Base-by-base conservation (phyloP, 768 basidiomycete species). In the Podaxis sp. region DNA sequence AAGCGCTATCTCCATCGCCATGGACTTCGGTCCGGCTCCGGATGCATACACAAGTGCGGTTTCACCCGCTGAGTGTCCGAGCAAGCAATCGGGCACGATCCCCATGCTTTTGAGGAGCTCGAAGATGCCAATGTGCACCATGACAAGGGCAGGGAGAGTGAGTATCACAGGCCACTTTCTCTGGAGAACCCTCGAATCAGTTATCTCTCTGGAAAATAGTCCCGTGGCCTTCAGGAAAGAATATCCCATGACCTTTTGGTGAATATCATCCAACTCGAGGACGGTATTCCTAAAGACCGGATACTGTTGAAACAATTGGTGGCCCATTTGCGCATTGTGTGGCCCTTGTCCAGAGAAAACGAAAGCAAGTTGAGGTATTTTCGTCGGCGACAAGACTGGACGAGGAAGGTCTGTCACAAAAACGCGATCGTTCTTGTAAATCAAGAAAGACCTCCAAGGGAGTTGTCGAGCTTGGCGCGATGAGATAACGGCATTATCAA, bases 41-140 rank as follows among this genome's bases (percentile, higher is more conserved):
- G 78, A 79, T 0, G 79, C 75, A 58, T 80, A 80, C 11, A 82
- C 61, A 19, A 81, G 54, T 0, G 77, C 76, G 0, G 79, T 78
- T 64, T 82, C 81, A 11, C 81, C 81, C 13, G 80, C 79, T n/a
- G 81, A 82, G 66, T 82, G 80, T 0, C 82, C 82, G 5, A 82
- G 53, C 15, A 81, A 67, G 5, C 70, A 68, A 47, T 79, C 74
- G 0, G 82, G 79, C 12, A 59, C 63, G 50, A 80, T 57, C 7
- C 78, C 76, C 13, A 80, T 47, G 51, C 72, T 71, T 1, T 62
- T 62, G 1, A 82, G 65, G 2, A 78, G 71, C 52, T 83, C 82
- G 63, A 76, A 74, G 5, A 81, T 58, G 0, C 80, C 82, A 9
- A 83, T 77, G 64, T 83, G 82, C 55, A 81, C 64, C 66, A 83